phyloP scores from a whole-genome alignment of 2,329 filamentous ascomycete species.

The Scopulariopsis brevicaulis region DNA sequence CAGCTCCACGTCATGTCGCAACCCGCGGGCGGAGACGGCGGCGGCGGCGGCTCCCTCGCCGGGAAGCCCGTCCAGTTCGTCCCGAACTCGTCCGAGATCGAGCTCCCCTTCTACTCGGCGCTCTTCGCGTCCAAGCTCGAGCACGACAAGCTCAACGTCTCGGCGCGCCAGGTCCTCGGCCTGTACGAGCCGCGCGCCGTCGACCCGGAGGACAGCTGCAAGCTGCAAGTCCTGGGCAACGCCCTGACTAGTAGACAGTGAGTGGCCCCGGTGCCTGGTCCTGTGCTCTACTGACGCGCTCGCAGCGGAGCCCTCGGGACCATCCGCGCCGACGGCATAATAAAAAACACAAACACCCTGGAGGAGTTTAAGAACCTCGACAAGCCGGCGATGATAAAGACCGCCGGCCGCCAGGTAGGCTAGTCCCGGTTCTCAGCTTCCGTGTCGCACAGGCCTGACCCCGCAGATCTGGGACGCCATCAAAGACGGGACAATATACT shows the following conservation, averaged over 20 bases:
- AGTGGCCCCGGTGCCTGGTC: conserved; percentile 20
- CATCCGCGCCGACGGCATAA: conserved; percentile 81
- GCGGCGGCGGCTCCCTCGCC: background rate
- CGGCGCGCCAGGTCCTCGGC: conserved; percentile 73
- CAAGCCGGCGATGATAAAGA: conserved; percentile 65
- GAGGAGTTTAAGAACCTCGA: conserved; percentile 85
- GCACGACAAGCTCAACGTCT: conserved; percentile 93
- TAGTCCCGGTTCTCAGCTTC: background rate
- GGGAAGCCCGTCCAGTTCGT: conserved; percentile 52
- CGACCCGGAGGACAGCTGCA: conserved; percentile 64
- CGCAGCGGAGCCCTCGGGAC: conserved; percentile 55
- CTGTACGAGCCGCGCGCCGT: conserved; percentile 78
- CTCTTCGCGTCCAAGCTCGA: conserved; percentile 93
- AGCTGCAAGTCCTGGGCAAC: conserved; percentile 82
- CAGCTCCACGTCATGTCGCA: background rate
- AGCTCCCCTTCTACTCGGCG: conserved; percentile 87
- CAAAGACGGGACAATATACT: conserved; percentile 91
- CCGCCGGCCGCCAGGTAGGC: conserved; percentile 64
- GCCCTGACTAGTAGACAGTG: conserved; percentile 77
- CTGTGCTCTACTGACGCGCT: background rate
- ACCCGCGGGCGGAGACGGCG: background rate
- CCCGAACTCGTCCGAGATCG: conserved; percentile 86
- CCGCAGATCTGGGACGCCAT: conserved; percentile 94
- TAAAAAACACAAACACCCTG: conserved; percentile 92
- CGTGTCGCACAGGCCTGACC: conserved; percentile 8